Conservation (phyloP, 2,329 filamentous ascomycete species). For the Fusarium paranaense region DNA sequence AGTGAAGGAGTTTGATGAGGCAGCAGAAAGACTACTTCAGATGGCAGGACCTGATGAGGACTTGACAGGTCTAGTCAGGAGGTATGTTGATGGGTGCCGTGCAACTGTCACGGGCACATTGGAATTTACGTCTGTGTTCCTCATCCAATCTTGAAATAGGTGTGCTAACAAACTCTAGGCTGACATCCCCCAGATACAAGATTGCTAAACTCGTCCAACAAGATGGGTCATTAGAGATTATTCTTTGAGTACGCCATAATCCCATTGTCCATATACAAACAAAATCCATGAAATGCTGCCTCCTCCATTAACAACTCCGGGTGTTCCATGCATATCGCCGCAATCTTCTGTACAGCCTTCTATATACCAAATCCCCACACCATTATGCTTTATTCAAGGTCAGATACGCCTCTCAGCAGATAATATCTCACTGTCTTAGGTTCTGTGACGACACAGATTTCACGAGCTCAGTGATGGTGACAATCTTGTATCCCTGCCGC, state of each 20-base stretch:
- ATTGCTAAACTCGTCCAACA: conserved; percentile 44
- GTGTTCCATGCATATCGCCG: not conserved
- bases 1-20: conserved; percentile 41
- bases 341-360: not conserved
- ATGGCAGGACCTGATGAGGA: conserved; percentile 16
- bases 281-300: not conserved
- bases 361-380: not conserved
- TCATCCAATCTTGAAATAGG: not conserved
- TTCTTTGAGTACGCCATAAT: conserved; percentile 36
- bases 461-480: conserved; percentile 77
- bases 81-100: conserved; percentile 48
- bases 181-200: conserved; percentile 49
- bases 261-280: not conserved
- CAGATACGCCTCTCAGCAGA: not conserved
- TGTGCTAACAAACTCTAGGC: conserved; percentile 37
- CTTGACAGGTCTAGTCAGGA: conserved; percentile 20
- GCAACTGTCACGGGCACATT: conserved; percentile 48
- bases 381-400: not conserved
- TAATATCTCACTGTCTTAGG: conserved; percentile 26
- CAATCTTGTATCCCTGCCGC: conserved; percentile 75
- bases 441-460: conserved; percentile 48
- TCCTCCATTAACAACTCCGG: not conserved
- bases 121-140: conserved; percentile 47
- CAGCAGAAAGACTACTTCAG: conserved; percentile 26
- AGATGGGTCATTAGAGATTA: conserved; percentile 50